Evolutionary conservation across 805 yeast genomes (phyloP), one percentile per base, ranked within the genome.

Genomic region (Lachancea mirantina): DNA sequence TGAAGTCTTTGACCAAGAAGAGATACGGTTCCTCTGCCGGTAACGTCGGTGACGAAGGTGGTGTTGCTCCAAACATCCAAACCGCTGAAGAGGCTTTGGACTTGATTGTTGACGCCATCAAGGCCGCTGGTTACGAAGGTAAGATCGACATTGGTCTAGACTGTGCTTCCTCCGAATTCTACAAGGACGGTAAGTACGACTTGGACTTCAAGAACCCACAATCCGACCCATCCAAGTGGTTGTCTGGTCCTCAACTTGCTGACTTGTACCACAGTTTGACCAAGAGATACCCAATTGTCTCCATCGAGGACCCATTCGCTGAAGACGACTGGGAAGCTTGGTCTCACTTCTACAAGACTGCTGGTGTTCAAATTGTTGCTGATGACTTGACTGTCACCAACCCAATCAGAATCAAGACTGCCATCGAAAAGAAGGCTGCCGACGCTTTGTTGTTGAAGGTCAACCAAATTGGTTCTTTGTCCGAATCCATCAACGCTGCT

Each of bases 41-140:
- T 72, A 89, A 89, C 74, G 98, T 89, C 64, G 98, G 98, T 78
- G 98, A 89, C 70, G 98, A 89, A 77, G 98, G 98, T 82, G 98
- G 98, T 79, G 96, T 89, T 74, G 98, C 98, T 58, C 98, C 98
- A 68, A 84, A 87, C 68, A 79, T 92, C 52, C 75, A 81, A 50
- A 76, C 96, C 55, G 89, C 98, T 62, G 84, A 77, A 68, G 97
- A 89, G 78, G 98, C 97, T 55, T 74, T 89, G 50, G 96, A 92
- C 73, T 79, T 89, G 66, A 85, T 89, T 65, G 74, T 76, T 53
- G 80, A 67, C 49, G 85, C 98, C 61, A 89, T 92, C 64, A 84
- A 78, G 64, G 66, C 70, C 52, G 96, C 98, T 53, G 98, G 98
- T 62, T 88, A 89, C 82, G 80, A 78, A 47, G 97, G 96, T 65